Evolutionary conservation across 148 eudicot species (phyloP).

Genomic region (Tetragonia tetragonoides): DNA sequence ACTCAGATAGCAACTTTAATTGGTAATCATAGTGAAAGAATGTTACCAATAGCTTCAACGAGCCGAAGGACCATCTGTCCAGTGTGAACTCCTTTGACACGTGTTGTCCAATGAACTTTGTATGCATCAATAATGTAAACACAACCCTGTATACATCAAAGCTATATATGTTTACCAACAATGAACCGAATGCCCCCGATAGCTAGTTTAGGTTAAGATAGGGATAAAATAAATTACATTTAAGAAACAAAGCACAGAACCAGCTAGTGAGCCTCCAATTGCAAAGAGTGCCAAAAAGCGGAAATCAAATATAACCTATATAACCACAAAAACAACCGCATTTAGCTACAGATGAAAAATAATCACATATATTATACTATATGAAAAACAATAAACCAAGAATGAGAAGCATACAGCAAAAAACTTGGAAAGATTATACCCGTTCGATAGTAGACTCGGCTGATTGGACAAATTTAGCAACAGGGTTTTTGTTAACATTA

Average conservation of each 20-base stretch:
- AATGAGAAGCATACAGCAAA: not conserved
- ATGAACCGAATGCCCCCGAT: too few relatives aligned
- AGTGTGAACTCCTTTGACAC: conserved; percentile 81
- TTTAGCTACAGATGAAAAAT: not conserved
- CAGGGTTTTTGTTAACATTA: conserved; percentile 32
- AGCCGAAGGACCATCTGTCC: conserved; percentile 87
- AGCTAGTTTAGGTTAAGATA: too few relatives aligned
- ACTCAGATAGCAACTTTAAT: not conserved
- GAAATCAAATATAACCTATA: conserved; percentile 78
- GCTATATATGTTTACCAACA: not conserved
- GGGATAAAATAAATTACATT: conserved; percentile 48
- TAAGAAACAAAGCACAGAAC: conserved; percentile 85
- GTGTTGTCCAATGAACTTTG: conserved; percentile 70
- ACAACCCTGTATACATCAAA: conserved; percentile 62
- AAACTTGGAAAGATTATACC: conserved; percentile 29
- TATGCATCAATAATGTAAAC: conserved; percentile 83
- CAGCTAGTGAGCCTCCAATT: conserved; percentile 78
- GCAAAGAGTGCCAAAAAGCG: conserved; percentile 94
- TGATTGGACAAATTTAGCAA: conserved; percentile 32
- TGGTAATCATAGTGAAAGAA: not conserved
- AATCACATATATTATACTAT: not conserved
- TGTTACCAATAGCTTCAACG: conserved; percentile 95
- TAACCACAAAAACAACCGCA: not conserved
- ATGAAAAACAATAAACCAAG: not conserved
- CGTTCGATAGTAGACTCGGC: conserved; percentile 74